Percentiles rank a stretch among this genome's conserved stretches.
phyloP scores from a whole-genome alignment of 2,329 filamentous ascomycete genomes.

The Colletotrichum australisinense region DNA sequence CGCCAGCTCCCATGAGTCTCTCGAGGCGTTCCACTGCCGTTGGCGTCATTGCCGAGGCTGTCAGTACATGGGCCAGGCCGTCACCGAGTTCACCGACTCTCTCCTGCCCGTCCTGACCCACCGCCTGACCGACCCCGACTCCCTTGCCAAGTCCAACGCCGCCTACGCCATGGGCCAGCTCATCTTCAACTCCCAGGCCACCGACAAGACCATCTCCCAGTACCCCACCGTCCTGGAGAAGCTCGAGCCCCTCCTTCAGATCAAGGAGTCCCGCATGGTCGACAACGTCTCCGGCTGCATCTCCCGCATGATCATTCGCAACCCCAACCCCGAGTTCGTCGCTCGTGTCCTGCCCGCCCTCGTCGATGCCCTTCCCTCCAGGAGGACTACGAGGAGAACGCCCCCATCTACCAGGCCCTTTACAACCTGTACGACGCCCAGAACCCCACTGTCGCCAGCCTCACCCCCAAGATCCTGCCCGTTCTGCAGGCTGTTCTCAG shows the following conservation, averaged over 20 bases:
- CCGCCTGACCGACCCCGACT: conserved; percentile 88
- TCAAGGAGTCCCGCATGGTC: conserved; percentile 82
- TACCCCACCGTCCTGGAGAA: conserved; percentile 85
- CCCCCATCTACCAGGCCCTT: conserved; percentile 91
- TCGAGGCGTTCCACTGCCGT: conserved; percentile 90
- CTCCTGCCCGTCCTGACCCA: conserved; percentile 86
- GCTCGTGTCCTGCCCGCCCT: conserved; percentile 84
- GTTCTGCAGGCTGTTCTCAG: conserved; percentile 80
- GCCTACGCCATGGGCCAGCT: conserved; percentile 91
- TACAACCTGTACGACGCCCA: conserved; percentile 82
- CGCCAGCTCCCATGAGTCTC: conserved; percentile 84
- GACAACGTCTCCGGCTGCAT: conserved; percentile 96
- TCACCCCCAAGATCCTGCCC: conserved; percentile 76
- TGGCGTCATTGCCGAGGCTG: conserved; percentile 91
- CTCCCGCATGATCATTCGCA: conserved; percentile 89
- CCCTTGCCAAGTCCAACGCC: conserved; percentile 94
- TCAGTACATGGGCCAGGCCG: conserved; percentile 83
- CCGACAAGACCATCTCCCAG: conserved; percentile 75
- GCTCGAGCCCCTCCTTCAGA: conserved; percentile 85
- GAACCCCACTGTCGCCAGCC: conserved; percentile 75
- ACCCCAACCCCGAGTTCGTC: conserved; percentile 85
- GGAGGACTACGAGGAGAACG: conserved; percentile 97
- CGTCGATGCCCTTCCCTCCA: conserved; percentile 82
- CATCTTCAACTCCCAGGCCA: conserved; percentile 82
- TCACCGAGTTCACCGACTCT: conserved; percentile 82